Evolutionary conservation across 495 filamentous ascomycete genomes (phyloP).

Genomic region (Hypoxylon lienhwacheense): DNA sequence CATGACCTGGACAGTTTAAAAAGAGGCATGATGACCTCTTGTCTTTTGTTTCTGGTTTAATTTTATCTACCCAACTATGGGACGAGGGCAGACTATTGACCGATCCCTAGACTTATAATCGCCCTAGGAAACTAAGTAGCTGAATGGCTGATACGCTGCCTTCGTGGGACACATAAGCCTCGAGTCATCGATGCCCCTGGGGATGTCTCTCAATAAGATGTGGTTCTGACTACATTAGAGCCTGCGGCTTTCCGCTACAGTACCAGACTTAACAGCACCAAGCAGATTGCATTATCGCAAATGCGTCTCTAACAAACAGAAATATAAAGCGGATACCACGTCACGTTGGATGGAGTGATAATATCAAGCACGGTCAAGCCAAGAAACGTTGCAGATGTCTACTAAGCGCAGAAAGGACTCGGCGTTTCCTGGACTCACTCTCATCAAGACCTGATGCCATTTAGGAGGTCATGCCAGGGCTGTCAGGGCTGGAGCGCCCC

Average conservation of each 20-base stretch:
- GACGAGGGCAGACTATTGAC: neutral
- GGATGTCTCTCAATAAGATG: conserved; percentile 28
- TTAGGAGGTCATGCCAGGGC: conserved; percentile 6
- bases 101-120: conserved; percentile 3
- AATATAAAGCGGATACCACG: conserved; percentile 14
- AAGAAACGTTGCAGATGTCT: neutral
- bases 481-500: conserved; percentile 28
- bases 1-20: conserved; percentile 13
- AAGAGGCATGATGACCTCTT: neutral
- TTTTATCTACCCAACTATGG: neutral
- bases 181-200: conserved; percentile 37
- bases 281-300: conserved; percentile 29
- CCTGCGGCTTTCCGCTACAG: conserved; percentile 33
- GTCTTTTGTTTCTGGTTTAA: too few relatives aligned
- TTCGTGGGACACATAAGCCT: conserved; percentile 33
- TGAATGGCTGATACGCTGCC: conserved; percentile 22
- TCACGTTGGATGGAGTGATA: neutral
- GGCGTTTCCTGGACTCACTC: conserved; percentile 7
- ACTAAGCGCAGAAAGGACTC: conserved; percentile 5
- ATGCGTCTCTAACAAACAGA: conserved; percentile 24
- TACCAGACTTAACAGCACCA: conserved; percentile 25
- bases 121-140: conserved; percentile 7
- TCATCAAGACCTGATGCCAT: conserved; percentile 1
- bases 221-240: conserved; percentile 31
- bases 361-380: neutral